These are phyloP conservation scores for Aspergillus incahuasiensis DNA, from an alignment of 495 filamentous ascomycete genomes.

Conservation along the genomic window DNA sequence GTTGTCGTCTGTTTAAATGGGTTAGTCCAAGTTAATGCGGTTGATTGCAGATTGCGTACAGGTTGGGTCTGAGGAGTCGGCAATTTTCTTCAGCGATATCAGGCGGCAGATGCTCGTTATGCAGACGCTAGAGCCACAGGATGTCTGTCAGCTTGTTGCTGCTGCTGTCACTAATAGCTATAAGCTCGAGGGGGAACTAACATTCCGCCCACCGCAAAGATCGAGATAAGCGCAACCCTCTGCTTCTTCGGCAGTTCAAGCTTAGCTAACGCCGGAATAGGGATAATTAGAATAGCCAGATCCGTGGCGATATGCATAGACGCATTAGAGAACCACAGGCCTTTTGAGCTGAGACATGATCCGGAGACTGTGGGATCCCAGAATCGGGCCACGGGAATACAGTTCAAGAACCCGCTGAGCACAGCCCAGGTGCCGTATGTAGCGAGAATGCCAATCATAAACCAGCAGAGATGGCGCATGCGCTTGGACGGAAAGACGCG, in stretches of 20 bases:
- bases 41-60: no score
- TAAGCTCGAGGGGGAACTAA: constrained; percentile 35
- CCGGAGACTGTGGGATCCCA: constrained; percentile 31
- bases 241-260: constrained; percentile 45
- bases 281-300: constrained; percentile 48
- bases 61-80: constrained; percentile 39
- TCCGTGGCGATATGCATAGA: constrained; percentile 51
- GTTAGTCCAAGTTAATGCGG: no score
- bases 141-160: no score
- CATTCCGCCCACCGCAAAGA: constrained; percentile 52
- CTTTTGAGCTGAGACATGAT: constrained; percentile 38
- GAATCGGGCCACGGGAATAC: constrained; percentile 44
- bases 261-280: constrained; percentile 41
- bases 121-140: constrained; percentile 43
- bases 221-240: constrained; percentile 41
- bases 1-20: constrained; percentile 41
- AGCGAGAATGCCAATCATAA: constrained; percentile 37
- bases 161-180: no score
- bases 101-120: constrained; percentile 42
- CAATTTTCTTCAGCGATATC: constrained; percentile 31
- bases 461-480: constrained; percentile 40
- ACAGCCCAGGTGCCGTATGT: constrained; percentile 41
- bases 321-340: constrained; percentile 47
- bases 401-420: constrained; percentile 42
- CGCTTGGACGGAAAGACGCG: constrained; percentile 41